Conservation (phyloP, 495 filamentous ascomycete genomes). For the Penicillium canescens region DNA sequence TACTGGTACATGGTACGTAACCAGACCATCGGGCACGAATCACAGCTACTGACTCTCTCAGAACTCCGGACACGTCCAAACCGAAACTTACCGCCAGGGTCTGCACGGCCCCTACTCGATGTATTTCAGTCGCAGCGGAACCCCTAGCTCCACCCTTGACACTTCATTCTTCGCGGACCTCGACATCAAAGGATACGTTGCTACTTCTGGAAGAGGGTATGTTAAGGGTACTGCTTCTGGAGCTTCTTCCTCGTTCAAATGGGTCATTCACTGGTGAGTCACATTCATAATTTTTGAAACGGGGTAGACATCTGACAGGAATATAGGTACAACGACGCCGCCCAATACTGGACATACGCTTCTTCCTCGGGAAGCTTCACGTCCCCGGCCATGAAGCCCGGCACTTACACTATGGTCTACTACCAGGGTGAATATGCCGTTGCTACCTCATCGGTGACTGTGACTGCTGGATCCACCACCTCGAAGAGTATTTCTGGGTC, state of each 20-base stretch:
- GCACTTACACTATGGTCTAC: slow-evolving; percentile 66
- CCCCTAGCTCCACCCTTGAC: slow-evolving; percentile 52
- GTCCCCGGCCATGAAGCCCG: slow-evolving; percentile 66
- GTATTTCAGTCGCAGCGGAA: slow-evolving; percentile 58
- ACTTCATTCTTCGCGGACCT: slow-evolving; percentile 61
- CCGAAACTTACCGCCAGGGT: slow-evolving; percentile 60
- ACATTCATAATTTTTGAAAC: not conserved
- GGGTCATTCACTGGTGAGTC: slow-evolving; percentile 60
- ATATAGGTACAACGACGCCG: slow-evolving; percentile 51
- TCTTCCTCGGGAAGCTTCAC: slow-evolving; percentile 54
- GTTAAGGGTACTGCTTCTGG: slow-evolving; percentile 60
- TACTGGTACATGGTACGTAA: slow-evolving; percentile 64
- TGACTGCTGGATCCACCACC: slow-evolving; percentile 53
- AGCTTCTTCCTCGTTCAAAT: slow-evolving; percentile 44
- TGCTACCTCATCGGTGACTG: slow-evolving; percentile 51
- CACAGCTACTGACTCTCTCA: not conserved
- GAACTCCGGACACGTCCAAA: slow-evolving; percentile 63
- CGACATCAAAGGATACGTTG: slow-evolving; percentile 57
- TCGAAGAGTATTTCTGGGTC: slow-evolving; percentile 54
- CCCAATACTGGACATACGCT: slow-evolving; percentile 66
- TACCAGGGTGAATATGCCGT: slow-evolving; percentile 65
- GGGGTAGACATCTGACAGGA: not conserved
- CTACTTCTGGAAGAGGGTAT: slow-evolving; percentile 52
- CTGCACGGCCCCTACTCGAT: slow-evolving; percentile 69
- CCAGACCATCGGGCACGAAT: not conserved